Conservation (phyloP, 139 green algal genomes). For the Chlamydomonas urium region DNA sequence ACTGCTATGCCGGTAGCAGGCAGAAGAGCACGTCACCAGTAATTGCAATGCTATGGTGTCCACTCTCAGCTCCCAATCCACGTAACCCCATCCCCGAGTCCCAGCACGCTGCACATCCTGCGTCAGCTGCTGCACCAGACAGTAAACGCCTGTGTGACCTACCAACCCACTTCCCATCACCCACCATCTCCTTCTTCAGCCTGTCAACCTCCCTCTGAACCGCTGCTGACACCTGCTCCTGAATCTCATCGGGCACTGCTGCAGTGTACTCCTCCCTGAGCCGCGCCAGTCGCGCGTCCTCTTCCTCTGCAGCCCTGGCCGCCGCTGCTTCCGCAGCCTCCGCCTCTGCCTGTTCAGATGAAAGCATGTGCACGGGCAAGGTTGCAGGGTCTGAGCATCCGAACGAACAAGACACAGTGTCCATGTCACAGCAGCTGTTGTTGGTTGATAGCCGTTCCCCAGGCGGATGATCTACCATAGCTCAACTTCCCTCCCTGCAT, state of each 20-base stretch:
- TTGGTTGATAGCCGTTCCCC: too few relatives aligned
- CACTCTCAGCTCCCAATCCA: neutral
- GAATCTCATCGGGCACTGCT: conserved; percentile 53
- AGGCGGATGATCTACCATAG: too few relatives aligned
- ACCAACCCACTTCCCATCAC: neutral
- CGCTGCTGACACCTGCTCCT: conserved; percentile 39
- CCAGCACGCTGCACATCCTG: too few relatives aligned
- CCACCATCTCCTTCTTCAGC: conserved; percentile 15
- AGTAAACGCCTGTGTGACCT: neutral
- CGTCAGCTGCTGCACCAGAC: too few relatives aligned
- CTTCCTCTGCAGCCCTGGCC: conserved; percentile 23
- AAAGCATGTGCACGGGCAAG: too few relatives aligned
- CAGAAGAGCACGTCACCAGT: neutral
- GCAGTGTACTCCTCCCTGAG: conserved; percentile 44
- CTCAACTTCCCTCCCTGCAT: too few relatives aligned
- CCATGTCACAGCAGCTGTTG: too few relatives aligned
- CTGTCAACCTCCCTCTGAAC: conserved; percentile 41
- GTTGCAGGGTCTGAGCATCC: too few relatives aligned
- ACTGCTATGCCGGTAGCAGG: neutral
- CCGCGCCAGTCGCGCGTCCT: conserved; percentile 13
- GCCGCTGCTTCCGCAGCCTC: conserved; percentile 22
- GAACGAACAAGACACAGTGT: too few relatives aligned
- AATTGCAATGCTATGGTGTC: neutral
- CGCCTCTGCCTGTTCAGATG: conserved; percentile 23
- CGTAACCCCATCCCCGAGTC: neutral